Percentiles rank a stretch among this genome's conserved stretches.
Evolutionary conservation across 306 rosid genomes (phyloP).

Genomic region (Neltuma alba): DNA sequence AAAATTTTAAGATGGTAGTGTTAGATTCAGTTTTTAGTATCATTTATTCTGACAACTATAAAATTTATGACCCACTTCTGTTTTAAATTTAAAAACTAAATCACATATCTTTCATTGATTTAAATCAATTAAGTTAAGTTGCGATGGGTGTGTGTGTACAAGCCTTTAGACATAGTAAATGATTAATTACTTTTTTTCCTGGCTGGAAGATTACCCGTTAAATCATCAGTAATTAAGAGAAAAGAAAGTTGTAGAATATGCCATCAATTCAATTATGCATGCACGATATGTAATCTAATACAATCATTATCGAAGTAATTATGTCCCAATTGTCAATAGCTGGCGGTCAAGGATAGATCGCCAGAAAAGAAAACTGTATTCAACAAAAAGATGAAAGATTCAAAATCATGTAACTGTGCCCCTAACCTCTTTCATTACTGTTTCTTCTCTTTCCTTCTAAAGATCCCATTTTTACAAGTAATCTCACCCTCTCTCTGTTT

Average conservation of each 20-base stretch:
- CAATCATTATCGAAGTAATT: not conserved
- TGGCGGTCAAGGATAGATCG: not conserved
- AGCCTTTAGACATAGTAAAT: not conserved
- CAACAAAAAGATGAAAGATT: not conserved
- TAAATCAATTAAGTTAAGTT: not conserved
- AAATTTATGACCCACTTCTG: not conserved
- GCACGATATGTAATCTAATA: not conserved
- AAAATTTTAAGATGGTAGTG: no score
- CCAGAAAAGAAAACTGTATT: not conserved
- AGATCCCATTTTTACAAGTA: slow-evolving; percentile 24
- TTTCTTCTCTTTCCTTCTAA: slow-evolving; percentile 23
- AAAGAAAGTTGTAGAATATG: not conserved
- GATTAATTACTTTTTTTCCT: no score
- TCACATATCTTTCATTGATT: not conserved
- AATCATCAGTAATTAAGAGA: not conserved
- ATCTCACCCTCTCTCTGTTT: not conserved
- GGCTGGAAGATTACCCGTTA: not conserved
- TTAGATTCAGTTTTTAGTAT: not conserved
- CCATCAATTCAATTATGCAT: not conserved
- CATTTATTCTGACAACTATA: not conserved
- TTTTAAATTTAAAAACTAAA: not conserved
- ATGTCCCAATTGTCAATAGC: not conserved
- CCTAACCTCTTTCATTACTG: slow-evolving; percentile 11
- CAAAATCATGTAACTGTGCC: not conserved
- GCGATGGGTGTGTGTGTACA: not conserved